A percentile compares a stretch with the other conserved stretches of the same genome.
phyloP scores from a whole-genome alignment of 2,329 filamentous ascomycete genomes.

The Hypoxylon sp. region DNA sequence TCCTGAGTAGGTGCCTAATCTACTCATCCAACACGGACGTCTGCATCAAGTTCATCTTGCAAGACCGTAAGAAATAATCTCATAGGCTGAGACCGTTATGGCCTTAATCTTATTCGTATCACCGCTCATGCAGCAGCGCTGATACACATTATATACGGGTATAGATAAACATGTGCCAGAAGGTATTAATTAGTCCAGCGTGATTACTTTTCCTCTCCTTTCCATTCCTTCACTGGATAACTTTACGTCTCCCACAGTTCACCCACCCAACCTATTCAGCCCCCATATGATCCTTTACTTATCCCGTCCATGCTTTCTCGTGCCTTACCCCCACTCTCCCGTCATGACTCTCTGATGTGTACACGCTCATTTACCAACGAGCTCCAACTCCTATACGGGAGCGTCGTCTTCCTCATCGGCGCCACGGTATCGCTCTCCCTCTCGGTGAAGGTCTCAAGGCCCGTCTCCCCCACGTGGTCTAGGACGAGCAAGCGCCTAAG shows the following conservation, averaged over 20 bases:
- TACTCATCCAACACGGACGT: background rate
- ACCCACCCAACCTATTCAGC: background rate
- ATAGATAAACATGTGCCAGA: background rate
- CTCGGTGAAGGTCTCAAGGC: slow-evolving; percentile 36
- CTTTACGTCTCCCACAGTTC: background rate
- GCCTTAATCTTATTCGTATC: background rate
- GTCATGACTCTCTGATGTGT: no score
- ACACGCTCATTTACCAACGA: no score
- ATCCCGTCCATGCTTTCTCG: no score
- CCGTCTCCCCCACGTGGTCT: slow-evolving; percentile 49
- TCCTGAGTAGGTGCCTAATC: background rate
- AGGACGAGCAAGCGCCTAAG: background rate
- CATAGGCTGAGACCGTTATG: background rate
- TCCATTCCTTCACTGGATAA: background rate
- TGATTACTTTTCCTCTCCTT: background rate
- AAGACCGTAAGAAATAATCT: background rate
- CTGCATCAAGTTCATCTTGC: background rate
- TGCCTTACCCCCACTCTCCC: no score
- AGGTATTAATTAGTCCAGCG: background rate
- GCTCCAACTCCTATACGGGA: background rate
- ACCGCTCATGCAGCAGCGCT: background rate
- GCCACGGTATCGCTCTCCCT: background rate
- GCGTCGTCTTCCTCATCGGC: background rate
- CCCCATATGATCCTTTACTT: background rate
- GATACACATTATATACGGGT: background rate